Evolutionary conservation across 2,329 filamentous ascomycete species (phyloP).

Genomic region (Trichoderma brevicompactum): DNA sequence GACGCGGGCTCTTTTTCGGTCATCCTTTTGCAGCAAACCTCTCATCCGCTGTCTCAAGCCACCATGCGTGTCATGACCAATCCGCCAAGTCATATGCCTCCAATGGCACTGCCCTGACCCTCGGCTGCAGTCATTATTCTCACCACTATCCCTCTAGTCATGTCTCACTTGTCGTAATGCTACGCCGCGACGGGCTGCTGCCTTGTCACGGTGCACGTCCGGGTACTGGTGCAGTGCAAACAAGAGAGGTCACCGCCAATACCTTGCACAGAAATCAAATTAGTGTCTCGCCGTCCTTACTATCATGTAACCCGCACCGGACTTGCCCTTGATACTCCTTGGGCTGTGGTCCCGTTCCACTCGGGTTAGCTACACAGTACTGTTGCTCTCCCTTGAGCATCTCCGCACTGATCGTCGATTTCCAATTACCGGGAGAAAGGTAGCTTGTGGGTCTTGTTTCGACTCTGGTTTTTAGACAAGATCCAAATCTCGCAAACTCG

Average conservation of each 20-base stretch:
- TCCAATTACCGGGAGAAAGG: conserved; percentile 22
- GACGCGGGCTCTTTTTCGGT: not conserved
- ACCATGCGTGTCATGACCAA: conserved; percentile 18
- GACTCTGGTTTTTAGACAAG: conserved; percentile 13
- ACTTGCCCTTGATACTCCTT: not conserved
- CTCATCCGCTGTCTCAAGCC: not conserved
- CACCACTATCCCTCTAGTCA: not conserved
- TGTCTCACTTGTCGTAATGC: not conserved
- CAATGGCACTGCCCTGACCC: not conserved
- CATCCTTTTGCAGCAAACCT: conserved; percentile 15
- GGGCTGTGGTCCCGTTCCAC: conserved; percentile 14
- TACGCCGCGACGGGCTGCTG: not conserved
- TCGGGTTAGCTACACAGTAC: not conserved
- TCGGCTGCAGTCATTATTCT: conserved; percentile 16
- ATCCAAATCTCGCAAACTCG: not conserved
- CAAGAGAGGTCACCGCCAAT: not conserved
- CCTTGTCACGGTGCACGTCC: not conserved
- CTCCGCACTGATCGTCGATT: conserved; percentile 30
- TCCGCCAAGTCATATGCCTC: conserved; percentile 9
- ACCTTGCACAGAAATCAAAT: too few species aligned
- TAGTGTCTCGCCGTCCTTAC: not conserved
- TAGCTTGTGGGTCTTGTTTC: conserved; percentile 23
- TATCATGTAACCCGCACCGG: not conserved
- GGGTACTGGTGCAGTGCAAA: not conserved
- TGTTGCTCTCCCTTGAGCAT: conserved; percentile 15